A percentile compares a stretch with the other conserved stretches of the same genome.
phyloP scores from a whole-genome alignment of 768 basidiomycete species.

The Terana coerulea region DNA sequence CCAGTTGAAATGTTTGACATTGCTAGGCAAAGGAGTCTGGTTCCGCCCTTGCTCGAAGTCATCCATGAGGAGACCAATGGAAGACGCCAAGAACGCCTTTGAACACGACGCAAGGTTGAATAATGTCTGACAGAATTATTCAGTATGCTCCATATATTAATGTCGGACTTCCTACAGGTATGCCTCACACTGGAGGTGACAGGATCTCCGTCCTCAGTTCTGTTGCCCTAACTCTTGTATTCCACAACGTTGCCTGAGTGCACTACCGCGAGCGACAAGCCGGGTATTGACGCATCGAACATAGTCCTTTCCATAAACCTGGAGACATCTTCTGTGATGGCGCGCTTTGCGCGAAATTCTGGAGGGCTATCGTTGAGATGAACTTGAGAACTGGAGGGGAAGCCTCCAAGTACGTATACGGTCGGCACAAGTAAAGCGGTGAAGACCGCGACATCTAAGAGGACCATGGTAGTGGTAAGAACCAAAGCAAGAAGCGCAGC shows the following conservation, averaged over 20 bases:
- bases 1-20: conserved; percentile 20
- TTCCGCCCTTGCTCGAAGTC: conserved; percentile 26
- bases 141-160: neutral
- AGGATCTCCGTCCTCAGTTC: conserved; percentile 8
- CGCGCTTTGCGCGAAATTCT: no score
- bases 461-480: no score
- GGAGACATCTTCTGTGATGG: conserved; percentile 6
- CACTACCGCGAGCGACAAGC: conserved; percentile 12
- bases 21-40: conserved; percentile 18
- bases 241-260: conserved; percentile 5
- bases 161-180: neutral
- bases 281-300: conserved; percentile 7
- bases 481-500: no score
- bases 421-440: no score
- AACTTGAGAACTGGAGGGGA: no score
- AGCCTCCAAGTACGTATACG: no score
- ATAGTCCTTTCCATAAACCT: neutral
- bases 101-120: conserved; percentile 28
- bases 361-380: no score
- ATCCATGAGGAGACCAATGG: conserved; percentile 29
- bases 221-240: conserved; percentile 7
- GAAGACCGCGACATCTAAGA: no score
- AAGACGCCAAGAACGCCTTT: conserved; percentile 25
- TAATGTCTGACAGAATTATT: conserved; percentile 21
- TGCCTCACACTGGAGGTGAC: conserved; percentile 7